Evolutionary conservation across 495 filamentous ascomycete genomes (phyloP), one percentile per base, ranked within the genome.

Genomic region (Friedmanniomyces endolithicus): DNA sequence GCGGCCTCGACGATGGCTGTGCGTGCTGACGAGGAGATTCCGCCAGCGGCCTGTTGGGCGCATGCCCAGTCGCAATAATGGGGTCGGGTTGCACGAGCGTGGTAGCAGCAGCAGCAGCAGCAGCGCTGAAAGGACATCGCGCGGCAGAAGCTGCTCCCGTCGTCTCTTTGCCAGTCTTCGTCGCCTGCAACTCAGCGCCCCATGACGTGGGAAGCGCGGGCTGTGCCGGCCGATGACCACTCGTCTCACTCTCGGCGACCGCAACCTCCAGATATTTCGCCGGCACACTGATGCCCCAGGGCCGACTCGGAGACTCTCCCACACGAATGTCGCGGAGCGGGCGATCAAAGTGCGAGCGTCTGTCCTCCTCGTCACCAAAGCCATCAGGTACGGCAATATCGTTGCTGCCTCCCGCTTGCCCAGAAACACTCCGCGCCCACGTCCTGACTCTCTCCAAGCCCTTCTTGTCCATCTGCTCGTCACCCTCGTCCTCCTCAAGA

Each of bases 281-380:
- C 0, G 87, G 89, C 0, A 95, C 83, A 17, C 76, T 75, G 34
- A 95, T 90, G 1, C 89, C 89, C 89, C 89, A 95, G 25, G 89
- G 89, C 24, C 88, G 76, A 65, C 84, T 90, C 33, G 89, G 89
- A 31, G 85, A 90, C 65, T 95, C 89, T 17, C 89, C 89, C 23
- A 95, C 79, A 7, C 89, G 75, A 14, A 95, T 77, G 56, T 94
- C 89, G 57, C 86, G 82, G 45, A 95, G 62, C 2, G 83, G 80
- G 40, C 89, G 78, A 61, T 94, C 87, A 63, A 92, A 94, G 57
- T 80, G 83, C 48, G 72, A 69, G 68, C 77, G 71, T 53, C 79
- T 66, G 27, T 78, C 73, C 44, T 73, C 69, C 11, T 75, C 74
- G 8, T 66, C 65, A 34, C 60, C 54, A 8, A 68, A 63, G 17